Conservation (phyloP, 805 yeast species). For the Clavispora vitiphila region DNA sequence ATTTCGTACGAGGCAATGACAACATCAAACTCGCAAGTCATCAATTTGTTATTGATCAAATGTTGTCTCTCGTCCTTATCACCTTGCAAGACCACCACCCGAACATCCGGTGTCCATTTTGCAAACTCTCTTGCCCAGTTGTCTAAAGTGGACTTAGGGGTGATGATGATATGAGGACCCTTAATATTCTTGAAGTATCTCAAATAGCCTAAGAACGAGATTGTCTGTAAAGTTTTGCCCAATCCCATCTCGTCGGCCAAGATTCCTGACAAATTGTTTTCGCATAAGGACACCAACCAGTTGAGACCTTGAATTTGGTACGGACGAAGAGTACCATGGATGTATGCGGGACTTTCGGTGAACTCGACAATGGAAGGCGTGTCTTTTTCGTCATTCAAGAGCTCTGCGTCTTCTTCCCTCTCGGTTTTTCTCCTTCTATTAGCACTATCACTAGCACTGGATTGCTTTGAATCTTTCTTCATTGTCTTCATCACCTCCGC, state of each 20-base stretch:
- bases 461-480: conserved; percentile 12
- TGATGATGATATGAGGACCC: conserved; percentile 74
- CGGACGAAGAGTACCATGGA: conserved; percentile 59
- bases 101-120: conserved; percentile 77
- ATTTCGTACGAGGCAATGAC: conserved; percentile 70
- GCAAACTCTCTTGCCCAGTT: conserved; percentile 77
- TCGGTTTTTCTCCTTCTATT: conserved; percentile 65
- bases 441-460: conserved; percentile 12
- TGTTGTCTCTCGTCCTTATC: conserved; percentile 62
- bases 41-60: conserved; percentile 44
- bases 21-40: conserved; percentile 67
- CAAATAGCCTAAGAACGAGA: conserved; percentile 68
- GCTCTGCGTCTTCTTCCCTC: conserved; percentile 73
- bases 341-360: conserved; percentile 46
- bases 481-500: conserved; percentile 46
- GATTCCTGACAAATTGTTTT: conserved; percentile 67
- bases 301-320: conserved; percentile 79
- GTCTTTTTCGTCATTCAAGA: conserved; percentile 51
- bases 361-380: conserved; percentile 38
- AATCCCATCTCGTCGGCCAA: conserved; percentile 85
- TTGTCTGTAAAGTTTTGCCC: conserved; percentile 78
- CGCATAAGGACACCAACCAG: conserved; percentile 68
- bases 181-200: conserved; percentile 53
- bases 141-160: conserved; percentile 76
- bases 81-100: conserved; percentile 67